Evolutionary conservation across 169 alveolate genomes (phyloP).

Genomic region (Haemoproteus tartakovskyi): DNA sequence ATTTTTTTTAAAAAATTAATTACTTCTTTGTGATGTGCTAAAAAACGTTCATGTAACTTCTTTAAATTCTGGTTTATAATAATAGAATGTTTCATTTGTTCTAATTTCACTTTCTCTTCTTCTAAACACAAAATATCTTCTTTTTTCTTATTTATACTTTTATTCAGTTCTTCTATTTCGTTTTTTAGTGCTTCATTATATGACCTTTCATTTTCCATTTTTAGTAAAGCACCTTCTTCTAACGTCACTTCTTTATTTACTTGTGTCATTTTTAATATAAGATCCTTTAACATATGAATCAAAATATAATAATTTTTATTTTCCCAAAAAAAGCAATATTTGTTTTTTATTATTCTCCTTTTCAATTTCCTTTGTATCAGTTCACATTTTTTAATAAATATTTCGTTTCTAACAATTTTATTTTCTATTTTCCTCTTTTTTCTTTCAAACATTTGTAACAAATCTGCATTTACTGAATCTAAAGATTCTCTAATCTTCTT

Average conservation of each 20-base stretch:
- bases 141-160: slow-evolving; percentile 16
- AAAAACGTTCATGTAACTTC: slow-evolving; percentile 24
- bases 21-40: slow-evolving; percentile 7
- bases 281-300: slow-evolving; percentile 1
- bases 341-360: slow-evolving; percentile 6
- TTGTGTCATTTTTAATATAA: background rate
- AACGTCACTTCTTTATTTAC: background rate
- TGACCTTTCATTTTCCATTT: slow-evolving; percentile 1
- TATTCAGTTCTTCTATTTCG: slow-evolving; percentile 10
- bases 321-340: slow-evolving; percentile 1
- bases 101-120: slow-evolving; percentile 43
- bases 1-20: no score
- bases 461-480: background rate
- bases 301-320: slow-evolving; percentile 7
- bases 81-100: slow-evolving; percentile 33
- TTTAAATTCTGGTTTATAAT: slow-evolving; percentile 38
- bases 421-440: slow-evolving; percentile 1
- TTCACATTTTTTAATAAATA: background rate
- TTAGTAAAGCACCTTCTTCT: background rate
- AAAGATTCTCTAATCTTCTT: slow-evolving; percentile 17
- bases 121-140: slow-evolving; percentile 41
- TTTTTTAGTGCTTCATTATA: slow-evolving; percentile 27
- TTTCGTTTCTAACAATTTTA: background rate
- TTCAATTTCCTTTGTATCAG: background rate
- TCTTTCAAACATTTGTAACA: background rate